Evolutionary conservation across 2,329 filamentous ascomycete species (phyloP), one percentile per base, ranked within the genome.

Genomic region (Neopestalotiopsis sp.): DNA sequence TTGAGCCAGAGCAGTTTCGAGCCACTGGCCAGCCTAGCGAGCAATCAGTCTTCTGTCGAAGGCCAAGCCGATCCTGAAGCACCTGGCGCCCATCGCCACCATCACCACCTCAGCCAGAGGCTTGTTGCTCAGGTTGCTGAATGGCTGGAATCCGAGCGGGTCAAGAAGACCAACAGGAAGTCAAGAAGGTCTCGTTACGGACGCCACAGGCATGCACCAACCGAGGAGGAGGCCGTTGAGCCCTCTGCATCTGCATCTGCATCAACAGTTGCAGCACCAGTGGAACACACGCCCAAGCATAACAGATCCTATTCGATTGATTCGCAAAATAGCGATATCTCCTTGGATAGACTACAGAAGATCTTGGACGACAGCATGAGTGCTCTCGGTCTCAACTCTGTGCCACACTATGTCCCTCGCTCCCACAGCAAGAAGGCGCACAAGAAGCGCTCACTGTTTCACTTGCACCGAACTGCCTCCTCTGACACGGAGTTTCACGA

Each of bases 401-500:
- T 86, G 6, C 83, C 86, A 2, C 81, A 83, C 34, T 79, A 84
- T 64, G 80, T 79, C 61, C 81, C 85, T 10, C 83, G 78, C 67
- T 70, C 81, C 2, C 73, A 77, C 9, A 84, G 85, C 24, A 83
- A 84, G 74, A 80, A 86, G 78, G 75, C 61, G 69, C 81, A 71
- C 61, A 78, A 79, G 53, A 77, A 72, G 64, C 76, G 77, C 40
- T 78, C 78, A 5, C 20, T 59, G 13, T 68, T 80, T 49, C 81
- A 79, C 24, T 81, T 82, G 75, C 84, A 78, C 73, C 85, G 83
- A 14, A 81, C 83, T 1, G 86, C 85, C 4, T 94, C 92, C 4
- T 96, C 94, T 0, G 95, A 98, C 74, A 97, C 94, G 0, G 95
- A 98, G 69, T 93, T 91, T 73, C 83, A 89, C 17, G 95, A 97